Percentiles rank a stretch among this genome's conserved stretches.
Evolutionary conservation across 352 stramenopile species (phyloP).

Genomic region (Aphanomyces invadans): DNA sequence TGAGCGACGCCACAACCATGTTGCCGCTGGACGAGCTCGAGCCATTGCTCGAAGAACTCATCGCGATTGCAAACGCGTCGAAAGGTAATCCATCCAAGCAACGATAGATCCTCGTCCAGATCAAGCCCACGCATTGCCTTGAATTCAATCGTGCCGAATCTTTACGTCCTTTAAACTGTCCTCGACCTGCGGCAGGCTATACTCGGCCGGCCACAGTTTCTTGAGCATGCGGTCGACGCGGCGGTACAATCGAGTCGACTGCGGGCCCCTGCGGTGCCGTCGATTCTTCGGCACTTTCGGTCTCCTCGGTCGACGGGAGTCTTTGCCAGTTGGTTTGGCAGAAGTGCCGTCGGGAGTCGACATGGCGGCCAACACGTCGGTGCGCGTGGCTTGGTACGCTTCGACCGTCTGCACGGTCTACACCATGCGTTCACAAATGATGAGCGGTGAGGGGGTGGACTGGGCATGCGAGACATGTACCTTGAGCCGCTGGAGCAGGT

Average conservation of each 20-base stretch:
- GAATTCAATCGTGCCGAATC: background rate
- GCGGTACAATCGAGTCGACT: conserved; percentile 63
- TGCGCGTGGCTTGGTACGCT: conserved; percentile 48
- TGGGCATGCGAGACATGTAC: conserved; percentile 21
- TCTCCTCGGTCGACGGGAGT: background rate
- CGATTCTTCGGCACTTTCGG: conserved; percentile 27
- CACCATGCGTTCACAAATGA: no score
- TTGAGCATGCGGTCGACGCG: conserved; percentile 74
- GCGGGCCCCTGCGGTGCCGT: conserved; percentile 19
- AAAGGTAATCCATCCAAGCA: conserved; percentile 1
- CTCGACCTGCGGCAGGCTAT: conserved; percentile 56
- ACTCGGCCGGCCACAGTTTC: conserved; percentile 59
- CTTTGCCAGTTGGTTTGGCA: no score
- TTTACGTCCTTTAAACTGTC: conserved; percentile 55
- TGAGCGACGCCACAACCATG: conserved; percentile 71
- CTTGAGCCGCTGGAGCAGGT: conserved; percentile 52
- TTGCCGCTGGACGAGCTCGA: conserved; percentile 59
- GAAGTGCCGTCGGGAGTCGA: conserved; percentile 30
- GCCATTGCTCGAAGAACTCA: conserved; percentile 58
- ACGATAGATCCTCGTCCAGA: background rate
- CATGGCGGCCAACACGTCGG: conserved; percentile 43
- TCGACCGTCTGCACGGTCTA: conserved; percentile 29
- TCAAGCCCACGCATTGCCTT: background rate
- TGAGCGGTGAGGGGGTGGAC: no score
- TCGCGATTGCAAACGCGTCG: conserved; percentile 51